phyloP scores from a whole-genome alignment of 148 eudicot species.

The Simmondsia chinensis region DNA sequence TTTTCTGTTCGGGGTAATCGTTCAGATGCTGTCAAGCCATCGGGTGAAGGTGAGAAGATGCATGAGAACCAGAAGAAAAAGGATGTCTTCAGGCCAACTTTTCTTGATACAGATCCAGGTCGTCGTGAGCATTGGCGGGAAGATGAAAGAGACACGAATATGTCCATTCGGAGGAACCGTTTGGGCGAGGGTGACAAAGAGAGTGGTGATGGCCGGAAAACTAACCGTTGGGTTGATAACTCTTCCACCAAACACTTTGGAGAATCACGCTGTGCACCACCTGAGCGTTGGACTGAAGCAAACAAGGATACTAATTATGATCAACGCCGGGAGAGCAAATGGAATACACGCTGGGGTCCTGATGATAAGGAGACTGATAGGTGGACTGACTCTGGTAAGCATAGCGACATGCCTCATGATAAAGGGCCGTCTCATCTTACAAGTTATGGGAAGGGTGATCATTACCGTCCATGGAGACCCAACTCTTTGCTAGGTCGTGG shows the following conservation, averaged over 20 bases:
- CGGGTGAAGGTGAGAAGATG: conserved; percentile 35
- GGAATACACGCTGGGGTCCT: conserved; percentile 94
- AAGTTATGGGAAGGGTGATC: conserved; percentile 58
- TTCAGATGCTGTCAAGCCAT: conserved; percentile 28
- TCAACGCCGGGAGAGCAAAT: conserved; percentile 77
- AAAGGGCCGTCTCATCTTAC: conserved; percentile 37
- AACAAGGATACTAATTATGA: conserved; percentile 49
- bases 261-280: conserved; percentile 59
- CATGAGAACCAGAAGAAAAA: conserved; percentile 52
- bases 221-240: conserved; percentile 48
- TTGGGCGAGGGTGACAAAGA: conserved; percentile 89
- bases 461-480: conserved; percentile 79
- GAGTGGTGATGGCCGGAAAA: conserved; percentile 41
- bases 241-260: conserved; percentile 42
- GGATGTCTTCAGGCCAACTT: conserved; percentile 80
- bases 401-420: conserved; percentile 40
- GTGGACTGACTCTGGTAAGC: conserved; percentile 48
- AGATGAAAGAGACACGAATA: conserved; percentile 89
- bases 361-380: conserved; percentile 65
- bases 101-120: conserved; percentile 64
- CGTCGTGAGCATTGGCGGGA: conserved; percentile 95
- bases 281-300: conserved; percentile 61
- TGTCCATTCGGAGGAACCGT: conserved; percentile 58
- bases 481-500: conserved; percentile 55
- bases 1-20: conserved; percentile 30